phyloP scores from a whole-genome alignment of 2,329 filamentous ascomycete species.

The Cytospora chrysosperma region DNA sequence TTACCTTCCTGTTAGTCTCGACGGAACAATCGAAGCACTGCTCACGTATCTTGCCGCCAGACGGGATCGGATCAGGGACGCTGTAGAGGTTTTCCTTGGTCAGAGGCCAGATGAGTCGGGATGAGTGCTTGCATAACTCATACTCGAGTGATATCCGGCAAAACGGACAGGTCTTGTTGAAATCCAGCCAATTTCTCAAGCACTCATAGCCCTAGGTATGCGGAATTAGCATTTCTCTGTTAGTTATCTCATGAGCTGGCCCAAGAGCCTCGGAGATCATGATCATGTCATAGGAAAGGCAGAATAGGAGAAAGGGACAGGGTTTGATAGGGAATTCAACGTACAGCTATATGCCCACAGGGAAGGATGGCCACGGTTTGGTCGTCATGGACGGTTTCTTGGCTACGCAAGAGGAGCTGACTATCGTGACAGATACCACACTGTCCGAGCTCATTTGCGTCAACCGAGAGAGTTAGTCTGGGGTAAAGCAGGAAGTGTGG shows the following conservation, averaged over 20 bases:
- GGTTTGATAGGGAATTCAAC: neutral
- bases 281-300: neutral
- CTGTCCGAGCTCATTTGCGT: neutral
- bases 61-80: slow-evolving; percentile 11
- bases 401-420: neutral
- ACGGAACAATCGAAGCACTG: slow-evolving; percentile 13
- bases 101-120: neutral
- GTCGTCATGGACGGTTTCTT: neutral
- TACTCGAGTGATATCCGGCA: slow-evolving; percentile 8
- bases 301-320: neutral
- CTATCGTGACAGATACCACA: slow-evolving; percentile 18
- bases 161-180: slow-evolving; percentile 15
- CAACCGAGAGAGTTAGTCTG: neutral
- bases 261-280: neutral
- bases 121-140: slow-evolving; percentile 13
- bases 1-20: slow-evolving; percentile 1
- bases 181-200: neutral
- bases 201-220: neutral
- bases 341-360: slow-evolving; percentile 16
- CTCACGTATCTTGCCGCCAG: neutral
- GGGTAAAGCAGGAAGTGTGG: slow-evolving; percentile 20
- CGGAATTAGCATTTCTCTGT: neutral
- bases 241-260: neutral
- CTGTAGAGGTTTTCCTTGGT: slow-evolving; percentile 7
- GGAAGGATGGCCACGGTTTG: slow-evolving; percentile 3